Evolutionary conservation across 2,329 filamentous ascomycete species (phyloP).

Genomic region (Clonostachys rosea): DNA sequence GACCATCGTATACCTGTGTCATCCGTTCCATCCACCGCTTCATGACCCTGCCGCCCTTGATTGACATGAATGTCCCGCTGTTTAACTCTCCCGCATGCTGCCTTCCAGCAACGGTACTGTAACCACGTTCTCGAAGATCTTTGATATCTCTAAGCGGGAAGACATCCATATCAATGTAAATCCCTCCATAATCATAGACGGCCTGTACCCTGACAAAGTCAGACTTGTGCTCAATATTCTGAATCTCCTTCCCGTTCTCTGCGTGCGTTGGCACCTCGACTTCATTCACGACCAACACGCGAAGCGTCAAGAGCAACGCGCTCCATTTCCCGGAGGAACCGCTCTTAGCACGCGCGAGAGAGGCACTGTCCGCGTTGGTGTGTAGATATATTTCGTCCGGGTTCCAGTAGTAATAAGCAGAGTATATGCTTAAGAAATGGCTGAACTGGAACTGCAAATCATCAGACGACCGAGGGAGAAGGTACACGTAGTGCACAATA

Average conservation of each 20-base stretch:
- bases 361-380: background rate
- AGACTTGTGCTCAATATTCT: background rate
- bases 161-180: background rate
- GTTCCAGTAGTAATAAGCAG: background rate
- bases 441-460: background rate
- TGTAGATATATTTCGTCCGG: background rate
- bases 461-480: background rate
- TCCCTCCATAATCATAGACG: background rate
- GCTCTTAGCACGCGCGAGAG: background rate
- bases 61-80: background rate
- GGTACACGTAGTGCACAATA: background rate
- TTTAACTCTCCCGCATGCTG: background rate
- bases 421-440: background rate
- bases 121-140: background rate
- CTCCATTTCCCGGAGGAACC: background rate
- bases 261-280: background rate
- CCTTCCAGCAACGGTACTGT: background rate
- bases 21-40: background rate
- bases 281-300: background rate
- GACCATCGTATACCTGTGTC: background rate
- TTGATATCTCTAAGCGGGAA: background rate
- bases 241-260: background rate
- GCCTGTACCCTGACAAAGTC: background rate
- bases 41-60: background rate
- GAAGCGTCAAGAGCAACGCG: background rate